A percentile compares a stretch with the other conserved stretches of the same genome.
Evolutionary conservation across 2,329 filamentous ascomycete genomes (phyloP).

Genomic region (Ophiostoma sp.): DNA sequence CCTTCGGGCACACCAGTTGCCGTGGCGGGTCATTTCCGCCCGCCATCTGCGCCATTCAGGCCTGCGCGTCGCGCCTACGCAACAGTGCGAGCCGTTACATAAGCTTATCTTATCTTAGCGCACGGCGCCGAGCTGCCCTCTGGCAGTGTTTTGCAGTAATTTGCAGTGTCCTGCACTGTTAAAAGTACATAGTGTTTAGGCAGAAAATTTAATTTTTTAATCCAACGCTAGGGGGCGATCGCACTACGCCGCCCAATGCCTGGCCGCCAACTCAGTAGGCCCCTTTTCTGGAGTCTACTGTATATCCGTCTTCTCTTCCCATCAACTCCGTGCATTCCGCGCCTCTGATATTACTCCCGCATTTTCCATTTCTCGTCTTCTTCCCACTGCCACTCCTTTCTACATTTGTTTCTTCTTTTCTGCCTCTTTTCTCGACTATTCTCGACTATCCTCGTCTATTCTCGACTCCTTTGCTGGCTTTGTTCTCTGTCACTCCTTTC

Average conservation of each 20-base stretch:
- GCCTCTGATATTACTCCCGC: neutral
- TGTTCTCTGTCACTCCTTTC: neutral
- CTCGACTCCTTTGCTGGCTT: neutral
- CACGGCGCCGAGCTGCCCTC: slow-evolving; percentile 3
- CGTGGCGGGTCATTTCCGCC: neutral
- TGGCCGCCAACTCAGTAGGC: neutral
- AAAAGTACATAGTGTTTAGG: neutral
- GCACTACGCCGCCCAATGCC: slow-evolving; percentile 9
- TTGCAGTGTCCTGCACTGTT: neutral
- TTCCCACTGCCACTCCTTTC: neutral
- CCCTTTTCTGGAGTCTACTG: slow-evolving; percentile 14
- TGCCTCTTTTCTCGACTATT: neutral
- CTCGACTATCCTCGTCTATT: no score
- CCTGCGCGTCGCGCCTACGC: neutral
- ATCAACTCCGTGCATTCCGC: slow-evolving; percentile 10
- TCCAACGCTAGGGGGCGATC: slow-evolving; percentile 1
- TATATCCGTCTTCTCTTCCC: neutral
- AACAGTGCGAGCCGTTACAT: slow-evolving; percentile 8
- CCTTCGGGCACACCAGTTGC: neutral
- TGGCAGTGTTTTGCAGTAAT: neutral
- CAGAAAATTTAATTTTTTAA: neutral
- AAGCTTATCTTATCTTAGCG: slow-evolving; percentile 9
- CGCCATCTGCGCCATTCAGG: neutral
- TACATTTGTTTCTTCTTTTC: neutral
- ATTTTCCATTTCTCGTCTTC: neutral